Evolutionary conservation across 495 filamentous ascomycete genomes (phyloP), one percentile per base, ranked within the genome.

Genomic region (Hypoxylon lenormandii): DNA sequence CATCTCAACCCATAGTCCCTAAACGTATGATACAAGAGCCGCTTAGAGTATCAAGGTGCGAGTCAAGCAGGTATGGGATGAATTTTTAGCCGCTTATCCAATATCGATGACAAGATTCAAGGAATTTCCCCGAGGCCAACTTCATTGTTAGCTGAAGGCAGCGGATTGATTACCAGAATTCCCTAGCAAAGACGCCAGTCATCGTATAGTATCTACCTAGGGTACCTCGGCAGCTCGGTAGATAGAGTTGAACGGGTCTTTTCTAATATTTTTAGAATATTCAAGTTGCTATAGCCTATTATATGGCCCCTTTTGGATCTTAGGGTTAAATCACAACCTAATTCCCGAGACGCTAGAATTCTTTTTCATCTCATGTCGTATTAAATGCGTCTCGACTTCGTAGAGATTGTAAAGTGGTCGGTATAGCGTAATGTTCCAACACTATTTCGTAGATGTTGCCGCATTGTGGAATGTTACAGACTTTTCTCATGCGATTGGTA

Each of bases 51-150:
- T 50, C 10, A 54, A 43, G 21, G 21, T 28, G 40, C 62, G 67
- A 71, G 62, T 67, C 63, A 71, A 43, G 43, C 19, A 7, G 3
- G 7, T 40, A 23, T 50, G 26, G 0, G 18, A 19, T 26, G 47
- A 54, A 33, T 23, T 11, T 53, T 2, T 5, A 54, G 15, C 16
- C 42, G 36, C n/a, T 28, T 12, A 43, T 13, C 52, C n/a, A 0
- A 55, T 3, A 13, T 43, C 19, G 18, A 55, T 4, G 22, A 19
- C 23, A 48, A 49, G 18, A 62, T 54, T 47, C n/a, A 40, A 21
- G 16, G 21, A 46, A 33, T 38, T 33, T 53, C 33, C 23, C 40
- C 15, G 6, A 37, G 19, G 26, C 40, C 12, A 49, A 63, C 38
- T 53, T n/a, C 7, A 43, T 21, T 55, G 37, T 13, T 43, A 55